Conservation (phyloP, 345 rosid species). For the Pseudoturritis turrita region DNA sequence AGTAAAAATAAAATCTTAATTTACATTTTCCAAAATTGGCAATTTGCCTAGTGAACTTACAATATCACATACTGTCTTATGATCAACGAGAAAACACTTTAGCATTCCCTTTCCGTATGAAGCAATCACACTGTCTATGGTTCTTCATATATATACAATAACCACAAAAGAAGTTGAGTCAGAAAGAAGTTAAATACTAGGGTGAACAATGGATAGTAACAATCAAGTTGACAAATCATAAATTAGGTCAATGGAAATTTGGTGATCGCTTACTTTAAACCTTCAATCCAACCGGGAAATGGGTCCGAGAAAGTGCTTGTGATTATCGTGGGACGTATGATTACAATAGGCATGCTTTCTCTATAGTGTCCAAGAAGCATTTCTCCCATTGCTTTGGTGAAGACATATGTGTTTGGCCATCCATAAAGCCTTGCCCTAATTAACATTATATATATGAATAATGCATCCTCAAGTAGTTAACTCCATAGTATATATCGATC, state of each 20-base stretch:
- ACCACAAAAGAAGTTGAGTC: background rate
- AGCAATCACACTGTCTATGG: conserved; percentile 38
- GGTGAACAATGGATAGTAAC: background rate
- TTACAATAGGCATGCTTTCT: conserved; percentile 45
- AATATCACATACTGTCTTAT: conserved; percentile 27
- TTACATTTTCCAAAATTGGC: background rate
- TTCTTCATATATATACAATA: conserved; percentile 35
- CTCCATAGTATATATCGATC: background rate
- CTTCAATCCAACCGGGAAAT: conserved; percentile 89
- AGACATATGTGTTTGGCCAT: conserved; percentile 83
- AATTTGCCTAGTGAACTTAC: conserved; percentile 33
- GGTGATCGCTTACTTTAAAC: conserved; percentile 40
- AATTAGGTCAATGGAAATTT: background rate
- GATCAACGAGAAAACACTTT: conserved; percentile 24
- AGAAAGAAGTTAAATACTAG: background rate
- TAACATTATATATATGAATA: background rate
- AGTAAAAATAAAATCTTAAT: background rate
- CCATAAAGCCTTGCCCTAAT: conserved; percentile 62
- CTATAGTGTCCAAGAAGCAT: conserved; percentile 52
- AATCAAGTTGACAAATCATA: background rate
- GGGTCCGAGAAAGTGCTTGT: conserved; percentile 73
- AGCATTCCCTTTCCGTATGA: conserved; percentile 43
- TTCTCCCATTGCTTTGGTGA: conserved; percentile 85
- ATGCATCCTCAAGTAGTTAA: background rate
- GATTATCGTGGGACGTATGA: conserved; percentile 66